phyloP scores from a whole-genome alignment of 768 basidiomycete species.

The Coprinopsis cinerea region DNA sequence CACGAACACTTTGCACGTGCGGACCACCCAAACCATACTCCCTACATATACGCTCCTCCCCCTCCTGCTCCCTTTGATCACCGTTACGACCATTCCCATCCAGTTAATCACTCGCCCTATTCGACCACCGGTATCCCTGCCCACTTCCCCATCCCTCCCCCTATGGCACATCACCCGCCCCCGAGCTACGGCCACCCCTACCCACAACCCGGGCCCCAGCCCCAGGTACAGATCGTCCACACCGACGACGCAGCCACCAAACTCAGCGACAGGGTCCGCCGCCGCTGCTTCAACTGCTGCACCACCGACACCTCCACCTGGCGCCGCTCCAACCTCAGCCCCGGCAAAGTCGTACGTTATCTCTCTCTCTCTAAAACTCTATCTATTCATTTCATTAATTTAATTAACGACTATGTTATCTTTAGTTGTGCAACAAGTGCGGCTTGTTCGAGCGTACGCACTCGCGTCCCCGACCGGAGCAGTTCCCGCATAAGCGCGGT shows the following conservation, averaged over 20 bases:
- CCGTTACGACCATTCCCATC: constrained; percentile 22
- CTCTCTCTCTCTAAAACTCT: neutral
- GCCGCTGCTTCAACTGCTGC: constrained; percentile 80
- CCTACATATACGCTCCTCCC: constrained; percentile 30
- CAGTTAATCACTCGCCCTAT: constrained; percentile 18
- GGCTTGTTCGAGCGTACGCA: constrained; percentile 79
- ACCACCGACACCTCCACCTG: constrained; percentile 83
- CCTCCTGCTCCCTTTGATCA: constrained; percentile 22
- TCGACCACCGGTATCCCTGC: constrained; percentile 16
- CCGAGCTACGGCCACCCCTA: constrained; percentile 18
- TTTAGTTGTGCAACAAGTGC: constrained; percentile 62
- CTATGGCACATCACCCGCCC: constrained; percentile 14
- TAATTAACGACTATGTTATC: neutral
- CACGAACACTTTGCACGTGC: constrained; percentile 18
- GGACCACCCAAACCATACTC: constrained; percentile 12
- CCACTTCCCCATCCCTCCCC: constrained; percentile 12
- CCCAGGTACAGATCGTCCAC: constrained; percentile 33
- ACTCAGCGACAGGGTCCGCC: constrained; percentile 67
- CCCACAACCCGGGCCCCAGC: constrained; percentile 25
- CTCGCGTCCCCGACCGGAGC: constrained; percentile 70
- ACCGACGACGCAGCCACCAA: constrained; percentile 82
- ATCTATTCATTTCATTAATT: neutral
- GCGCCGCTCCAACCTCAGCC: constrained; percentile 69
- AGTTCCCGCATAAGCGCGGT: constrained; percentile 76
- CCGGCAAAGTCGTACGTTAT: constrained; percentile 64